A percentile compares a stretch with the other conserved stretches of the same genome.
Evolutionary conservation across 768 basidiomycete genomes (phyloP).

Genomic region (Suillus variegatus): DNA sequence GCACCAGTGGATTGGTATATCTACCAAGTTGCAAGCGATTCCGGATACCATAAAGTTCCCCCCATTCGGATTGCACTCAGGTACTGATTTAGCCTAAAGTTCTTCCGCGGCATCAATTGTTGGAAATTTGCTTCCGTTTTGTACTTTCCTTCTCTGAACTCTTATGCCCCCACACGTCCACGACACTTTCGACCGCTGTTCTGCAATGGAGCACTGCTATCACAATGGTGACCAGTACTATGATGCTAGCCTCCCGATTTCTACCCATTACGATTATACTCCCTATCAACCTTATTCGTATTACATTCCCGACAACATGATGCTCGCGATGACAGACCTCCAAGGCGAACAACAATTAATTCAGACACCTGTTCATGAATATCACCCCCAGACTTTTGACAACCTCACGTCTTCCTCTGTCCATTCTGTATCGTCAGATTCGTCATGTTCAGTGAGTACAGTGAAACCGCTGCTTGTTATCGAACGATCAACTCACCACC

Average conservation of each 20-base stretch:
- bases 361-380: constrained; percentile 26
- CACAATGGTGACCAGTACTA: constrained; percentile 23
- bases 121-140: constrained; percentile 23
- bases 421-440: constrained; percentile 6
- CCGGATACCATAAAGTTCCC: background rate
- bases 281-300: constrained; percentile 17
- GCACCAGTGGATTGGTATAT: background rate
- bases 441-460: constrained; percentile 16
- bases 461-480: background rate
- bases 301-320: constrained; percentile 32
- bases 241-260: constrained; percentile 18
- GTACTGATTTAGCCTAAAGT: constrained; percentile 7
- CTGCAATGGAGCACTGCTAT: constrained; percentile 11
- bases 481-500: background rate
- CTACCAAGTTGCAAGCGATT: background rate
- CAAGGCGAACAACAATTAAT: constrained; percentile 24
- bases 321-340: constrained; percentile 25
- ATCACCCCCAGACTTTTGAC: constrained; percentile 16
- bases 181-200: constrained; percentile 23
- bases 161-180: constrained; percentile 27
- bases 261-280: constrained; percentile 16
- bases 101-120: constrained; percentile 10
- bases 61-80: background rate
- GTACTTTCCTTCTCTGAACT: constrained; percentile 11
- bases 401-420: constrained; percentile 18